Conservation (phyloP, 2,329 filamentous ascomycete genomes). For the Aspergillus bombycis region DNA sequence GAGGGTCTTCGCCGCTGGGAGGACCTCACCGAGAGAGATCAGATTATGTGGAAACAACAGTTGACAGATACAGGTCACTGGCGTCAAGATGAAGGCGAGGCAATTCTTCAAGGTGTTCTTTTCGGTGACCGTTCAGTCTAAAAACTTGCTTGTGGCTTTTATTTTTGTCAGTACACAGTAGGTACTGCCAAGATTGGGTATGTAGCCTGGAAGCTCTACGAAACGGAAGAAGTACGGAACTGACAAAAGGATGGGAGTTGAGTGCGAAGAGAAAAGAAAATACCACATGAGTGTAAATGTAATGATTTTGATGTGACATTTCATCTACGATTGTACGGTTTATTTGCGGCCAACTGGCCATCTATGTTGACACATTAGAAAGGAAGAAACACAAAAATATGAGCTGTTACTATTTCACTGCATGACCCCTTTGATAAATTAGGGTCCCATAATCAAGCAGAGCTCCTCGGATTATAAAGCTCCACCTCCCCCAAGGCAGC, state of each 20-base stretch:
- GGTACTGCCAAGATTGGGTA: background rate
- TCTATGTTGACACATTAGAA: background rate
- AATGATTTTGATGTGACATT: slow-evolving; percentile 5
- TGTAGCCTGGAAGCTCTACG: background rate
- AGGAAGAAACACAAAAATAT: background rate
- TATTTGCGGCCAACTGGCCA: background rate
- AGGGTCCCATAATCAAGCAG: too few species aligned
- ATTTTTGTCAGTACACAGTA: background rate
- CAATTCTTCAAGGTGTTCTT: slow-evolving; percentile 73
- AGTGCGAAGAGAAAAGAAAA: background rate
- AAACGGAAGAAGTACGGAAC: background rate
- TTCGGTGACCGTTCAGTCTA: slow-evolving; percentile 58
- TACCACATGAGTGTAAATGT: background rate
- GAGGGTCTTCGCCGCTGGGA: slow-evolving; percentile 6
- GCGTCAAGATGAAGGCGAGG: slow-evolving; percentile 77
- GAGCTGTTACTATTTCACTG: background rate
- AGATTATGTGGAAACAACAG: slow-evolving; percentile 68
- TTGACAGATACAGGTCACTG: slow-evolving; percentile 74
- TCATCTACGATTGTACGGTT: slow-evolving; percentile 13
- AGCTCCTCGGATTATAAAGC: slow-evolving; percentile 36
- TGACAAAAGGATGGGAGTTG: background rate
- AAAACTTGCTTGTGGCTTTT: background rate
- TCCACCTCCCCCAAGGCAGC: slow-evolving; percentile 45
- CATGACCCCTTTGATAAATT: too few species aligned
- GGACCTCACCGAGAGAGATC: slow-evolving; percentile 61